Percentiles rank a stretch among this genome's conserved stretches.
These are phyloP conservation scores for Raffaelea deltoideospora DNA, from an alignment of 2,329 filamentous ascomycete species.

Conservation along the genomic window DNA sequence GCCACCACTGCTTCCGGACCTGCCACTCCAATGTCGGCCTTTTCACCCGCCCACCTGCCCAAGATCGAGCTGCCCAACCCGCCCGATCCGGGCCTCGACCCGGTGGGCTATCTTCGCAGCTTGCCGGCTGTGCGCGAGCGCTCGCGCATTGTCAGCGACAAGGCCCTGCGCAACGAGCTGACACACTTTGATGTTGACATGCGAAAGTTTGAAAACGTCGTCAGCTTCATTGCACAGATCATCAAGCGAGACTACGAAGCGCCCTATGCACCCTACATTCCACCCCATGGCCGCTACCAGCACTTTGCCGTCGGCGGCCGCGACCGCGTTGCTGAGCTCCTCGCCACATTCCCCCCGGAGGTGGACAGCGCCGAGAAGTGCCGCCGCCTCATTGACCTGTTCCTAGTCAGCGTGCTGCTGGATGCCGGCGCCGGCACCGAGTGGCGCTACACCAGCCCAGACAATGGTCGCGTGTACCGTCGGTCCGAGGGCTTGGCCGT, in stretches of 20 bases:
- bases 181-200: slow-evolving; percentile 83
- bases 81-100: slow-evolving; percentile 77
- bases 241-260: slow-evolving; percentile 57
- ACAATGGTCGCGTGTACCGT: slow-evolving; percentile 68
- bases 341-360: slow-evolving; percentile 51
- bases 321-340: slow-evolving; percentile 56
- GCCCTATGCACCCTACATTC: slow-evolving; percentile 45
- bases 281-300: slow-evolving; percentile 74
- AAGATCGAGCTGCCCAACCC: slow-evolving; percentile 71
- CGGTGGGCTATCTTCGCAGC: slow-evolving; percentile 80
- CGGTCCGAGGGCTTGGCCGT: slow-evolving; percentile 81
- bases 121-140: slow-evolving; percentile 77
- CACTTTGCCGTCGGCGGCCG: slow-evolving; percentile 71
- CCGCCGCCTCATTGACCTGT: slow-evolving; percentile 61
- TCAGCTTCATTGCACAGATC: slow-evolving; percentile 76
- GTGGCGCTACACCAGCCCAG: slow-evolving; percentile 87
- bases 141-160: slow-evolving; percentile 56
- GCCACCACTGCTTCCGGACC: slow-evolving; percentile 14
- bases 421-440: slow-evolving; percentile 79
- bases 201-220: slow-evolving; percentile 68
- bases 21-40: slow-evolving; percentile 33
- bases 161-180: slow-evolving; percentile 62
- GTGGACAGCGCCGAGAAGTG: slow-evolving; percentile 61
- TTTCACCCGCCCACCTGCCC: slow-evolving; percentile 41
- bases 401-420: slow-evolving; percentile 64